phyloP scores from a whole-genome alignment of 176 grass and related monocot species.

The Hyparrhenia diplandra region DNA sequence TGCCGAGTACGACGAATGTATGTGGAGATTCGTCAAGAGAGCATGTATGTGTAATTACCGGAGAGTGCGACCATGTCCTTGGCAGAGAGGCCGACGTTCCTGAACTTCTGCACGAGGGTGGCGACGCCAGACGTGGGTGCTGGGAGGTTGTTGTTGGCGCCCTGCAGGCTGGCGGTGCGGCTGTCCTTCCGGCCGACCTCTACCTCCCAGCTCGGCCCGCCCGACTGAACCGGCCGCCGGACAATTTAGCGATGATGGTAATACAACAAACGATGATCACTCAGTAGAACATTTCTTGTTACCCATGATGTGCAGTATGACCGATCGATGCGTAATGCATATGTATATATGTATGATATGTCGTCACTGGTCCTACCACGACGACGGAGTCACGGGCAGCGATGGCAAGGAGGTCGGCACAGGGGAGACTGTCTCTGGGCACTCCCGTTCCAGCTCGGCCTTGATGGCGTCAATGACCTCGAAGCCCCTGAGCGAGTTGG shows the following conservation, averaged over 20 bases:
- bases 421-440: conserved; percentile 73
- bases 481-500: conserved; percentile 76
- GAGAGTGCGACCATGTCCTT: conserved; percentile 88
- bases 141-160: conserved; percentile 69
- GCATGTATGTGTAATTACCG: conserved; percentile 21
- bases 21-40: not conserved
- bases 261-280: not conserved
- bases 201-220: conserved; percentile 73
- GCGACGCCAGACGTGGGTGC: conserved; percentile 74
- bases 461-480: conserved; percentile 85
- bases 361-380: conserved; percentile 33
- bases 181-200: conserved; percentile 78
- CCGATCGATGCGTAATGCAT: too few species aligned
- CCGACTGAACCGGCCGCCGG: conserved; percentile 41
- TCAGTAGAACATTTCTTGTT: too few species aligned
- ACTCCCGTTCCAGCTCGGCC: conserved; percentile 58
- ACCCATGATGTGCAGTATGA: too few species aligned
- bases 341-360: too few species aligned
- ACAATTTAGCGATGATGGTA: not conserved
- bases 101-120: conserved; percentile 71
- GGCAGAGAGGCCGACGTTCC: conserved; percentile 59
- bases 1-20: not conserved
- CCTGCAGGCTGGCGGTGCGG: conserved; percentile 41
- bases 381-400: conserved; percentile 82
- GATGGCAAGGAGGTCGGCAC: conserved; percentile 80